A percentile compares a stretch with the other conserved stretches of the same genome.
Conservation (phyloP, 805 yeast species). For the Lipomyces starkeyi region DNA sequence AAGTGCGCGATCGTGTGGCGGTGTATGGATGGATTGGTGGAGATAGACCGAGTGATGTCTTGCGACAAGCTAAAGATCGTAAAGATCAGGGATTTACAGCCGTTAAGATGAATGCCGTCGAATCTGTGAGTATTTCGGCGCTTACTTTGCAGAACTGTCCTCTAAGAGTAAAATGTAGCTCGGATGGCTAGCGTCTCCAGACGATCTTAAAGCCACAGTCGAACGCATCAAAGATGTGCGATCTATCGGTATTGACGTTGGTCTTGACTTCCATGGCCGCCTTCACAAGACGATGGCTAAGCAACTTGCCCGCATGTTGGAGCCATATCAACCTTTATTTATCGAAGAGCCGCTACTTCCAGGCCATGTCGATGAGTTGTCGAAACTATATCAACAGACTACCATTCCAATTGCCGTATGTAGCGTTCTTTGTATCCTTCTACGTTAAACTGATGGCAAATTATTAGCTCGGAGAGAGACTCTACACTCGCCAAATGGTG, state of each 20-base stretch:
- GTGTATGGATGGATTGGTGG: conserved; percentile 47
- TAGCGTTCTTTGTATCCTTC: not conserved
- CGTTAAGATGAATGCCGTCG: conserved; percentile 44
- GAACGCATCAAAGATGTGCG: conserved; percentile 40
- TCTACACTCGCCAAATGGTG: conserved; percentile 41
- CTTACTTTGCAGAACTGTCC: no score
- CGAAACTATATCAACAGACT: conserved; percentile 36
- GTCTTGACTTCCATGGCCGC: conserved; percentile 43
- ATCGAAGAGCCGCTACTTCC: conserved; percentile 44
- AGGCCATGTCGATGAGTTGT: conserved; percentile 40
- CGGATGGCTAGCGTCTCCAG: conserved; percentile 41
- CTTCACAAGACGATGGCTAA: conserved; percentile 43
- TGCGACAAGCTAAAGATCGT: conserved; percentile 40
- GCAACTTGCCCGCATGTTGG: conserved; percentile 40
- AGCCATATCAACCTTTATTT: conserved; percentile 41
- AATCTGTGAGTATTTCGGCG: conserved; percentile 31
- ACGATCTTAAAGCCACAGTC: conserved; percentile 38
- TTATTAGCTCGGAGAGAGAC: conserved; percentile 38
- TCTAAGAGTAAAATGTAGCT: not conserved
- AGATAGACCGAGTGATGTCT: conserved; percentile 40
- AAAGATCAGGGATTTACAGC: conserved; percentile 45
- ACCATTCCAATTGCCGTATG: conserved; percentile 40
- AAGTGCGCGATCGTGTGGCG: conserved; percentile 41
- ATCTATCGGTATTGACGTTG: conserved; percentile 41
- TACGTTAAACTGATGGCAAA: not conserved